Evolutionary conservation across 495 filamentous ascomycete genomes (phyloP), one percentile per base, ranked within the genome.

Genomic region (Schizothecium vesticola): DNA sequence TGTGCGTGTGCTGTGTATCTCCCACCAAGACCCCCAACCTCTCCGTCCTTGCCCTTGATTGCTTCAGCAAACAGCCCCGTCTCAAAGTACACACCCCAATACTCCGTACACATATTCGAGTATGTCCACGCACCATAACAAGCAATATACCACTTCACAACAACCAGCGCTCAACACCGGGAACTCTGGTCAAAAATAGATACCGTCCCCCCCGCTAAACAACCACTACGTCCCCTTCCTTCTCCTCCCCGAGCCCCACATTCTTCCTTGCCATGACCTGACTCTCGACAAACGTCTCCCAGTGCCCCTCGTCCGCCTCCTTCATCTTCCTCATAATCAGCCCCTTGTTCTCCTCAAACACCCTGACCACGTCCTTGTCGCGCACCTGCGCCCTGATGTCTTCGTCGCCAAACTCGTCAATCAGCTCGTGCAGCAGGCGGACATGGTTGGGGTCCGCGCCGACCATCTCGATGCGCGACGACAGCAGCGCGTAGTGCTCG

Each of bases 211-310:
- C 4, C 31, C 0, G 19, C 16, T 51, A 51, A 51, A 51, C 43
- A n/a, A 51, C 43, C 5, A 19, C 43, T 8, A 51, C 16, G 2
- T 51, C 43, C 43, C 43, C 36, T 4, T 51, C 19, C 43, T n/a
- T 19, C 16, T 4, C 61, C 69, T 23, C 56, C 33, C 33, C 64
- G 56, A 70, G 19, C 29, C 55, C 64, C 22, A 81, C 74, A 69
- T 92, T 92, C 56, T 84, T 83, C 72, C 86, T 83, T 4, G 89
- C 89, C 61, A 87, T 86, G 69, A 88, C 85, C 74, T 91, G 89
- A 22, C 85, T 86, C 74, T 91, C 86, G 56, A 86, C 85, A 78
- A 91, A 91, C 25, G 77, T 78, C 63, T 85, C 83, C 81, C 89
- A 92, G 64, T 85, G 79, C 71, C 85, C 83, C 0, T 84, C 83